Evolutionary conservation across 495 filamentous ascomycete genomes (phyloP), one percentile per base, ranked within the genome.

Genomic region (Daldinia bambusicola): DNA sequence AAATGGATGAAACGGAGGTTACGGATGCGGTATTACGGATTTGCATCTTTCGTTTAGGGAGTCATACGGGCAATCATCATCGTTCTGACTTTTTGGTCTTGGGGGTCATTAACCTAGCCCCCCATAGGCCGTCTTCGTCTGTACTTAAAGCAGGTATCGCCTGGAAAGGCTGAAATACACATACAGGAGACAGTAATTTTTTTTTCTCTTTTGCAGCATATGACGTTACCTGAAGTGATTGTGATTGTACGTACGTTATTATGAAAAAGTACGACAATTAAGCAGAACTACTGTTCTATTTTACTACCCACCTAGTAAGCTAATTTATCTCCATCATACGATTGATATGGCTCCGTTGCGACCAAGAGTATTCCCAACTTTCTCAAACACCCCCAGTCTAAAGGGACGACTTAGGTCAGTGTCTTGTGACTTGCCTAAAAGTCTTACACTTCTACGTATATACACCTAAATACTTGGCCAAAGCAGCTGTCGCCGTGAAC

Each of bases 31-130:
- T 26, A 26, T 26, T 58, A 53, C 55, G 73, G 63, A 43, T 67
- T 72, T 70, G 71, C 71, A 69, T 72, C 71, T 67, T 67, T 71
- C 71, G 34, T 74, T 68, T 68, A 40, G 48, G 71, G 74, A 76
- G 73, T 76, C 73, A 70, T 40, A 71, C 45, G 74, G 74, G 26
- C 26, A 26, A 26, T 26, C 58, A 63, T 60, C 70, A 74, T 75
- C 66, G 67, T 66, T 71, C 50, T 61, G 74, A 68, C 70, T 72
- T 26, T 26, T 26, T 74, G 73, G 45, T 72, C 55, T 62, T 64
- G 57, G 26, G 26, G 26, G 62, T 48, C 43, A 48, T 48, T 48
- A 48, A 26, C 26, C 26, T 3, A 26, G 3, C 26, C 26, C 59
- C 14, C 14, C 38, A 16, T 68, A 66, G 68, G 68, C 52, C 69